Evolutionary conservation across 108 stramenopile genomes (phyloP), one percentile per base, ranked within the genome.

Genomic region (Nannochloropsis salina): DNA sequence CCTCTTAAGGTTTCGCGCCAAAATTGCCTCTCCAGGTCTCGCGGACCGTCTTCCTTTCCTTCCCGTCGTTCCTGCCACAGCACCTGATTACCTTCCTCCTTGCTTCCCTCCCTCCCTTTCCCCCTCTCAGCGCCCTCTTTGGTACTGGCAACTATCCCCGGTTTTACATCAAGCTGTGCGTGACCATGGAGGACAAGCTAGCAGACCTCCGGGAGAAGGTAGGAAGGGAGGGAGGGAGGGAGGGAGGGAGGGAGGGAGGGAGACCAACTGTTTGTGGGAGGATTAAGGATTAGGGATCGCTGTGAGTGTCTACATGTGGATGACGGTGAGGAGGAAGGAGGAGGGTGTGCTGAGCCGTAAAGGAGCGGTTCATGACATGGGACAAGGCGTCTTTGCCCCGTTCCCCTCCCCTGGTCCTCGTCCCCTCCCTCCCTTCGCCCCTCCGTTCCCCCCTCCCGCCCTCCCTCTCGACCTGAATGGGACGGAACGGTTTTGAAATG

Each of bases 141-240:
- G 47, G 47, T 15, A 51, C 47, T 15, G 47, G 47, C 12, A 15
- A 10, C 15, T 51, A 12, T 15, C 47, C 47, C 47, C 10, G 15
- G 47, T 51, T 51, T 51, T 51, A 51, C 15, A 51, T 51, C 47
- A 51, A 51, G 47, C 47, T 51, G 47, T 51, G 47, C 47, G 47
- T 51, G 47, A 51, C 47, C 12, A 10, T 51, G 47, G 47, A 51
- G 47, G 47, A 51, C 12, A 51, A 51, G 47, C 47, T 51, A 1
- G 47, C 15, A 10, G 47, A 51, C 12, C 10, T 51, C 47, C 47
- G 47, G 10, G 47, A 51, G 12, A 51, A 51, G 47, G 47, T 51
- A 51, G 47, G 47, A 15, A 51, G 47, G 47, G 1, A 51, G 47
- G 47, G 47, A 51, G 47, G 47, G 47, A 51, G 47, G 47, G 47